A percentile compares a stretch with the other conserved stretches of the same genome.
These are phyloP conservation scores for Diphasiastrum complanatum DNA, from an alignment of 83 land plant species.

Conservation along the genomic window DNA sequence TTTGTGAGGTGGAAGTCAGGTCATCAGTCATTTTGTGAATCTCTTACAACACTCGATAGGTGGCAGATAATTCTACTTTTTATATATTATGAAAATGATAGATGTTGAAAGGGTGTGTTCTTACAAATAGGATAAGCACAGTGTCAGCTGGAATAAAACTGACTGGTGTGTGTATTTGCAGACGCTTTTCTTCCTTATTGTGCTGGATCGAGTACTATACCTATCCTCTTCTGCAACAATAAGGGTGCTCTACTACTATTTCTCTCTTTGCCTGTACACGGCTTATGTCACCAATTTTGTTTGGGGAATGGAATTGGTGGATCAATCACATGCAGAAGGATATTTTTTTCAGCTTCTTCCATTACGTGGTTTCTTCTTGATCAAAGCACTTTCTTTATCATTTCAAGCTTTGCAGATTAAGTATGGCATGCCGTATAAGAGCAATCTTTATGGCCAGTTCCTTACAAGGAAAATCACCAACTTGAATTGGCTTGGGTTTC, in stretches of 20 bases:
- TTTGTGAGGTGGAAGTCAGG: background rate
- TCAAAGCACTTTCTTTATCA: conserved; percentile 78
- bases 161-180: conserved; percentile 37
- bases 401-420: conserved; percentile 87
- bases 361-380: conserved; percentile 71
- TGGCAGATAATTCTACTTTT: too few relatives aligned
- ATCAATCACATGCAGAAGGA: conserved; percentile 31
- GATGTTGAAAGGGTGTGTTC: too few relatives aligned
- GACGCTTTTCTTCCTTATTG: conserved; percentile 89
- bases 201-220: conserved; percentile 89
- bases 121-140: too few relatives aligned
- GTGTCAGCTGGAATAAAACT: too few relatives aligned
- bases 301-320: conserved; percentile 60
- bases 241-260: conserved; percentile 66
- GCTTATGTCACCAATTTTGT: conserved; percentile 70
- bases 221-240: conserved; percentile 71
- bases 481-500: conserved; percentile 69
- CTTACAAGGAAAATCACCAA: conserved; percentile 67
- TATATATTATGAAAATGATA: too few relatives aligned
- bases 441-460: conserved; percentile 82
- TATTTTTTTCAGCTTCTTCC: conserved; percentile 27
- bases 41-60: too few relatives aligned
- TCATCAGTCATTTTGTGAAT: too few relatives aligned
- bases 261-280: conserved; percentile 69
- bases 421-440: conserved; percentile 86